Conservation (phyloP, 2,329 filamentous ascomycete genomes). For the Monosporascus sp. region DNA sequence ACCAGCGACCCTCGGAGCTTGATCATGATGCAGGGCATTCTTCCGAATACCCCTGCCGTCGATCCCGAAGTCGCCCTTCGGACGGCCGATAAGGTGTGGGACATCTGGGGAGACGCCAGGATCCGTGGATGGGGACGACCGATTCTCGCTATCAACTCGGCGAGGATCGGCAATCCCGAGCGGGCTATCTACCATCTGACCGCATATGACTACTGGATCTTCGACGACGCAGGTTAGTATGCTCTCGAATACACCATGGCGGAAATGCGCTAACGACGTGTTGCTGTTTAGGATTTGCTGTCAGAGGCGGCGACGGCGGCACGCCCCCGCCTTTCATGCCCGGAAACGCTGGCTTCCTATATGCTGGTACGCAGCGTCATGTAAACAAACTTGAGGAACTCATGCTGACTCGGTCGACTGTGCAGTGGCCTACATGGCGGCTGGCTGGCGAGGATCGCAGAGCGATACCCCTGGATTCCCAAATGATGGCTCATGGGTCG, state of each 20-base stretch:
- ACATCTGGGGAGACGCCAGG: slow-evolving; percentile 35
- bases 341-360: slow-evolving; percentile 31
- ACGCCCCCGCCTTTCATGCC: slow-evolving; percentile 31
- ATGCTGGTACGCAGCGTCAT: slow-evolving; percentile 18
- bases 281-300: slow-evolving; percentile 15
- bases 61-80: slow-evolving; percentile 27
- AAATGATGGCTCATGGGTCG: slow-evolving; percentile 26
- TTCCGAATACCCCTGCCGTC: slow-evolving; percentile 33
- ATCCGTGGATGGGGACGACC: slow-evolving; percentile 42
- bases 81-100: slow-evolving; percentile 34
- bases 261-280: not conserved
- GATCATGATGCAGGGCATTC: slow-evolving; percentile 38
- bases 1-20: slow-evolving; percentile 39
- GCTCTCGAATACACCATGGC: too few species aligned
- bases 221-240: slow-evolving; percentile 31
- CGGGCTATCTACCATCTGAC: slow-evolving; percentile 36
- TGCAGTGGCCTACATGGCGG: slow-evolving; percentile 31
- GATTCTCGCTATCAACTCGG: slow-evolving; percentile 40
- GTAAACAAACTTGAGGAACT: not conserved
- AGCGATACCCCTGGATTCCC: slow-evolving; percentile 31
- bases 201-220: slow-evolving; percentile 35
- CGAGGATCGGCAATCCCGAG: slow-evolving; percentile 34
- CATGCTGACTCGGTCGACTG: not conserved
- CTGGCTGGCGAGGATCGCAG: slow-evolving; percentile 24
- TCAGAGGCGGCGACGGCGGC: slow-evolving; percentile 23